Evolutionary conservation across 2,329 filamentous ascomycete genomes (phyloP).

Genomic region (Trichoderma afroharzianum): DNA sequence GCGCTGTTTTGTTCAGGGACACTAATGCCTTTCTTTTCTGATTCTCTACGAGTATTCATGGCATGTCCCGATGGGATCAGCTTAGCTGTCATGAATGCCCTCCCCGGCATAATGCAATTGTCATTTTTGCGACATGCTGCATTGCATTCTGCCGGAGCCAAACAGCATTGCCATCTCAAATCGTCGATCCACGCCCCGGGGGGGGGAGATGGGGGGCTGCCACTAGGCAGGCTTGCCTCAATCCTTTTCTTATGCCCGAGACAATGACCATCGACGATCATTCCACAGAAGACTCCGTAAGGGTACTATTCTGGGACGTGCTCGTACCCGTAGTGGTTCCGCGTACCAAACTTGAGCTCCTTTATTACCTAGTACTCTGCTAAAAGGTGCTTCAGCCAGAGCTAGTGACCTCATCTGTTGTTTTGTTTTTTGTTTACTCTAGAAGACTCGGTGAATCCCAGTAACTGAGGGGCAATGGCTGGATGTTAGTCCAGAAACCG

Average conservation of each 20-base stretch:
- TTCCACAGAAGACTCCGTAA: background rate
- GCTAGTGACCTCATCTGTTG: background rate
- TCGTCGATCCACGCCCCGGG: background rate
- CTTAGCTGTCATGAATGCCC: background rate
- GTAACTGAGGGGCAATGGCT: background rate
- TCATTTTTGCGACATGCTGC: constrained; percentile 11
- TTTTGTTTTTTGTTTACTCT: background rate
- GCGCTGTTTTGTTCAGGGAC: background rate
- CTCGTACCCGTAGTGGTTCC: background rate
- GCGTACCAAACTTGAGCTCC: background rate
- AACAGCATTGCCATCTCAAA: background rate
- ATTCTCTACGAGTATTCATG: background rate
- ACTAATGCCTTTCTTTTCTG: background rate
- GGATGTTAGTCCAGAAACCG: background rate
- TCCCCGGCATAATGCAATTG: constrained; percentile 7
- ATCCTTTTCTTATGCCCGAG: constrained; percentile 2
- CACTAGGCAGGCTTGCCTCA: background rate
- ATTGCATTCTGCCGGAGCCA: background rate
- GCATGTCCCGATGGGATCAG: background rate
- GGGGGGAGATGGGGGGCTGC: background rate
- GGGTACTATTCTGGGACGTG: background rate
- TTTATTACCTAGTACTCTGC: background rate
- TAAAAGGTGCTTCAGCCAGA: background rate
- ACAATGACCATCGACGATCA: background rate
- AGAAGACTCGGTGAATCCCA: background rate